Evolutionary conservation across 2,329 filamentous ascomycete genomes (phyloP).

Genomic region (Calonectria hongkongensis): DNA sequence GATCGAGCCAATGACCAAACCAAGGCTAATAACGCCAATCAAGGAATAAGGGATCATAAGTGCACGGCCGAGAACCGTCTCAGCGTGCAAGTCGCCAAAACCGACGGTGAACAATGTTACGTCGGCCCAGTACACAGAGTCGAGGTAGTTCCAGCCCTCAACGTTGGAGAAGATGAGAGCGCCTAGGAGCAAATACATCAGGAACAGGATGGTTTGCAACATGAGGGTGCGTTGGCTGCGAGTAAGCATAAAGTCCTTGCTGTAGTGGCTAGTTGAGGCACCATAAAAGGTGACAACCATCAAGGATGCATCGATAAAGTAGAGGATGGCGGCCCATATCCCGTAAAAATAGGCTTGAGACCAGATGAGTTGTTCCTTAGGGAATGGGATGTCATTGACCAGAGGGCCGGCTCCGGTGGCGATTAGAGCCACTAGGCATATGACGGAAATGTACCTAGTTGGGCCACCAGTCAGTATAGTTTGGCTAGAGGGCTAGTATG

Average conservation of each 20-base stretch:
- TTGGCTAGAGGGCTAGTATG: background rate
- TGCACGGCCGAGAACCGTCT: slow-evolving; percentile 75
- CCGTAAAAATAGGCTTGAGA: slow-evolving; percentile 93
- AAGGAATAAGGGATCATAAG: slow-evolving; percentile 90
- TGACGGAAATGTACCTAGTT: slow-evolving; percentile 72
- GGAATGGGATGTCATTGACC: slow-evolving; percentile 58
- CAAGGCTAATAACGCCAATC: slow-evolving; percentile 88
- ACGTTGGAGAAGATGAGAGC: slow-evolving; percentile 84
- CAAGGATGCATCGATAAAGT: slow-evolving; percentile 85
- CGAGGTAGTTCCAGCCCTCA: slow-evolving; percentile 85
- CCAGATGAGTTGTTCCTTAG: slow-evolving; percentile 73
- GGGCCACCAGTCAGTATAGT: background rate
- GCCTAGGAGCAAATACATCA: slow-evolving; percentile 87
- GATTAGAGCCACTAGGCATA: slow-evolving; percentile 80
- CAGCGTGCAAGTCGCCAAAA: slow-evolving; percentile 73
- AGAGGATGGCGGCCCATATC: slow-evolving; percentile 85
- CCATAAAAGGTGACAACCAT: slow-evolving; percentile 88
- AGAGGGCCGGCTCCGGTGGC: slow-evolving; percentile 79
- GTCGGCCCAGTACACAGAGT: slow-evolving; percentile 87
- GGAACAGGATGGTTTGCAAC: slow-evolving; percentile 90
- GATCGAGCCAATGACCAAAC: slow-evolving; percentile 88
- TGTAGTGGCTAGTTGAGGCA: slow-evolving; percentile 81
- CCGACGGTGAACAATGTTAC: slow-evolving; percentile 81
- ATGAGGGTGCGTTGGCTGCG: slow-evolving; percentile 91
- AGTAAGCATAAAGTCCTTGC: slow-evolving; percentile 85